Evolutionary conservation across 1,284 basidiomycete species (phyloP).

Genomic region (Heterobasidion parviporum): DNA sequence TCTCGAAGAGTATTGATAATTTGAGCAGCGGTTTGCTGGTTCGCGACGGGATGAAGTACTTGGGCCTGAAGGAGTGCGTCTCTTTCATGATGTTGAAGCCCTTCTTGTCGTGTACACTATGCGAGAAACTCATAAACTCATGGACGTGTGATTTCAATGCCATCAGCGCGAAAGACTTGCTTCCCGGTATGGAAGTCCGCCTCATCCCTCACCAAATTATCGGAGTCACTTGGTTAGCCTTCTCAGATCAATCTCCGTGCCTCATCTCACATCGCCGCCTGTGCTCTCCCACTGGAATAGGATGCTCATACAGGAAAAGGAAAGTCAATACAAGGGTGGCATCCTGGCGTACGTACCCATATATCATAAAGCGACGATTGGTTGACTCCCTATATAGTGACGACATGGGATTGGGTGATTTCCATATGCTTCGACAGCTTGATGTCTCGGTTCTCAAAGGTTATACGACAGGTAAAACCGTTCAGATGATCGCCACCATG

Average conservation of each 20-base stretch:
- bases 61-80: conserved; percentile 40
- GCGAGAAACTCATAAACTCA: conserved; percentile 1
- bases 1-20: conserved; percentile 48
- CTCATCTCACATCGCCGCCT: conserved; percentile 11
- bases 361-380: neutral
- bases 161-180: conserved; percentile 37
- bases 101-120: neutral
- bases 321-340: conserved; percentile 46
- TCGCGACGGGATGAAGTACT: conserved; percentile 37
- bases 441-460: conserved; percentile 1
- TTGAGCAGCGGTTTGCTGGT: conserved; percentile 43
- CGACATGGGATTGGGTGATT: conserved; percentile 80
- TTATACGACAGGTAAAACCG: conserved; percentile 41
- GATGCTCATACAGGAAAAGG: conserved; percentile 53
- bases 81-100: neutral
- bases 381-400: conserved; percentile 37
- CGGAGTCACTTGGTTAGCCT: conserved; percentile 55
- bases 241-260: neutral
- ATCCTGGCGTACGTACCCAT: conserved; percentile 56
- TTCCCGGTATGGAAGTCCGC: conserved; percentile 58
- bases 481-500: conserved; percentile 72
- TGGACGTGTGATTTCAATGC: neutral
- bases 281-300: conserved; percentile 16
- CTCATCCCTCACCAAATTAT: conserved; percentile 67
- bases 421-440: neutral